Evolutionary conservation across 2,329 filamentous ascomycete genomes (phyloP).

Genomic region (Alternaria sp.): DNA sequence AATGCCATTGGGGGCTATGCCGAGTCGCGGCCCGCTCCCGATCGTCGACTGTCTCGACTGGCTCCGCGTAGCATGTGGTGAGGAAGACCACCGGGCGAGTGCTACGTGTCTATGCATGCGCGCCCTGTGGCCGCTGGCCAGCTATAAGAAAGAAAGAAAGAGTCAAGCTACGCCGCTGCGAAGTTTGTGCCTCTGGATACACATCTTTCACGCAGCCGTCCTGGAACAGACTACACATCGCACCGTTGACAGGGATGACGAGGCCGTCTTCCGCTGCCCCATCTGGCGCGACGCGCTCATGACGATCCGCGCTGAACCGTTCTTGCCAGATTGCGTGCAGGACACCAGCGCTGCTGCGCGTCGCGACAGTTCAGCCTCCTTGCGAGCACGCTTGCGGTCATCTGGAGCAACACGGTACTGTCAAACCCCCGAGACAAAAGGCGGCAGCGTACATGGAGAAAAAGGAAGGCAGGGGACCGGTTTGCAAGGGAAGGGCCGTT

Average conservation of each 20-base stretch:
- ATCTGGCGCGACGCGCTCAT: constrained; percentile 16
- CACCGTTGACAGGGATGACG: constrained; percentile 17
- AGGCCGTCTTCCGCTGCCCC: constrained; percentile 17
- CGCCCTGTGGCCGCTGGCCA: background rate
- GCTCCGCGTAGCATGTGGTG: constrained; percentile 12
- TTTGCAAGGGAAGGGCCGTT: constrained; percentile 16
- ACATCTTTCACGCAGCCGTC: constrained; percentile 3
- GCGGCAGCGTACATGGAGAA: constrained; percentile 4
- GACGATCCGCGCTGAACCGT: constrained; percentile 16
- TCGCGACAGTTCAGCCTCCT: background rate
- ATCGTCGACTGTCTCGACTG: constrained; percentile 6
- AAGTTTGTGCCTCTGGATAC: constrained; percentile 7
- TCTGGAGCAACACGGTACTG: background rate
- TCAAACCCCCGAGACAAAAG: constrained; percentile 1
- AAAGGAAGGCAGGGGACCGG: constrained; percentile 3
- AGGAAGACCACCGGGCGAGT: constrained; percentile 7
- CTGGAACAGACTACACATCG: constrained; percentile 10
- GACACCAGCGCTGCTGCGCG: background rate
- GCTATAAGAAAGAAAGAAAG: constrained; percentile 3
- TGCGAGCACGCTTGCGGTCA: background rate
- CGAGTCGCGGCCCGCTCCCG: constrained; percentile 15
- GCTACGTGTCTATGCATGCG: constrained; percentile 24
- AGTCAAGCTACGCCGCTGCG: constrained; percentile 7
- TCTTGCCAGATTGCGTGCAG: constrained; percentile 7
- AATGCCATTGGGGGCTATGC: constrained; percentile 11